Percentiles rank a stretch among this genome's conserved stretches.
Conservation (phyloP, 2,329 filamentous ascomycete species). For the Thielaviopsis punctulata region DNA sequence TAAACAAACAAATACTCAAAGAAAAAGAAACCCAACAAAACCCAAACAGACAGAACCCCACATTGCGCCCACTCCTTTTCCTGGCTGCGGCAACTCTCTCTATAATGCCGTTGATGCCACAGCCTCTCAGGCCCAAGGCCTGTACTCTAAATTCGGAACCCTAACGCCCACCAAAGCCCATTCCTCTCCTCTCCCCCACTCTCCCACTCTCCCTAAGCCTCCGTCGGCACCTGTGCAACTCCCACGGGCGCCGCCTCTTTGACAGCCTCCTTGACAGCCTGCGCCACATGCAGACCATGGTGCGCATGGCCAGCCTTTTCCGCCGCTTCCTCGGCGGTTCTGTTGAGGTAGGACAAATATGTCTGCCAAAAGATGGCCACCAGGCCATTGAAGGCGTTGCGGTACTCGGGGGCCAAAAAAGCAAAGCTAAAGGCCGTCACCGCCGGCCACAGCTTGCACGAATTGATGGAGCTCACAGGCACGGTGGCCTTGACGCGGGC, state of each 20-base stretch:
- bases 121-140: too few species aligned
- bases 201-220: too few species aligned
- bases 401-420: conserved; percentile 63
- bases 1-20: neutral
- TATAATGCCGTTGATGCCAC: too few species aligned
- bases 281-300: neutral
- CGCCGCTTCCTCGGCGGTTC: conserved; percentile 41
- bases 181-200: too few species aligned
- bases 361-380: conserved; percentile 86
- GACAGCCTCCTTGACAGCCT: neutral
- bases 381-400: conserved; percentile 61
- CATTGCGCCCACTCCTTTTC: too few species aligned
- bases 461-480: conserved; percentile 59
- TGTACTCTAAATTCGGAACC: too few species aligned
- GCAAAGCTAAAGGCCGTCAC: conserved; percentile 77
- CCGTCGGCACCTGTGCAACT: too few species aligned
- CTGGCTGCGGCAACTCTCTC: too few species aligned
- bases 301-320: neutral
- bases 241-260: neutral
- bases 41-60: neutral
- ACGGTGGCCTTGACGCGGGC: conserved; percentile 61
- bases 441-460: conserved; percentile 73
- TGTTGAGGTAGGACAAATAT: conserved; percentile 68
- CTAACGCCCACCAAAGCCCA: too few species aligned
- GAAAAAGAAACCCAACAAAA: neutral